Base-by-base conservation (phyloP, 495 filamentous ascomycete species). In the Aspergillus coremiiformis region DNA sequence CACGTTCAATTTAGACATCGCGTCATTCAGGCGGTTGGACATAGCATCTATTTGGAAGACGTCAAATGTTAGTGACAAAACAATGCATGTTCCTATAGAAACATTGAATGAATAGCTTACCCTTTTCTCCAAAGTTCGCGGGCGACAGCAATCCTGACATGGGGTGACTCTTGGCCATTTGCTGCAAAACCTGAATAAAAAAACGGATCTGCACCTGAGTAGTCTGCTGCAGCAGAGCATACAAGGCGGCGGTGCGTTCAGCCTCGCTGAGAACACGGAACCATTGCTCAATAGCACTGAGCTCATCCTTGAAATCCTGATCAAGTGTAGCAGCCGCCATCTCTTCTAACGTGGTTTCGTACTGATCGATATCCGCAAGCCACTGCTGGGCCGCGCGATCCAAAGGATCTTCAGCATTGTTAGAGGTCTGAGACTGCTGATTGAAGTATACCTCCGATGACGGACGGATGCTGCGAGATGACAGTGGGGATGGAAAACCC, bases 211-310 rank as follows among this genome's bases (percentile, higher is more conserved):
- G 93, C 47, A 98, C 92, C 70, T 98, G 94, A 4, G 93, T 97
- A 6, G 93, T 96, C 72, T 98, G 93, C 78, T 97, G 94, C 41
- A 98, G 75, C 53, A 98, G 74, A 27, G 93, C 92, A 72, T 98
- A 97, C 39, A 97, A 70, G 22, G 93, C 94, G 33, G 93, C 93
- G 6, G 93, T 98, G 47, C 93, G 76, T 72, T 98, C 93, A 17
- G 93, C 90, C 70, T 98, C 93, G 62, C 92, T 96, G 49, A 98
- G 76, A 23, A 98, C 93, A 41, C 90, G 86, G 70, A 98, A 98
- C 93, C 93, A 98, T 73, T 98, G 92, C 74, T 98, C 93, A 63
- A 98, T 98, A 52, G 93, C 93, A 68, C 87, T 93, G 46, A 98
- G 82, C 71, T 98, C 93, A 73, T 97, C 93, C 76, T 97, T 98